Evolutionary conservation across 805 yeast genomes (phyloP).

Genomic region (Kuraishia hungarica): DNA sequence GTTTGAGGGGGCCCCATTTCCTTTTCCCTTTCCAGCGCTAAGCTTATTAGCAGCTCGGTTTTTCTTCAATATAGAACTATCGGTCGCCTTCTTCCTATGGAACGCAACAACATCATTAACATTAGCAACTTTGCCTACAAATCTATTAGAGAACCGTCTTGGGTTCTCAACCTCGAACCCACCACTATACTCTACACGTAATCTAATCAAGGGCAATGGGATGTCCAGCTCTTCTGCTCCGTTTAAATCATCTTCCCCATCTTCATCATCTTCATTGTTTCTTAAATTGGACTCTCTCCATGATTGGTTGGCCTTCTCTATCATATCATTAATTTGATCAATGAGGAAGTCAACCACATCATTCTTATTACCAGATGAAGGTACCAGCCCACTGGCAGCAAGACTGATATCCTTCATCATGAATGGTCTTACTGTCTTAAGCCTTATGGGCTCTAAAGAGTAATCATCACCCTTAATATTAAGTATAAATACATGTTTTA

Average conservation of each 20-base stretch:
- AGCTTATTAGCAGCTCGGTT: not conserved
- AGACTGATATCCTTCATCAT: constrained; percentile 59
- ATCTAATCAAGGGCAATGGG: constrained; percentile 77
- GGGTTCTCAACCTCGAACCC: constrained; percentile 91
- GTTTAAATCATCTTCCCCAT: constrained; percentile 13
- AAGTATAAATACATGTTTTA: constrained; percentile 67
- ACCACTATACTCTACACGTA: constrained; percentile 83
- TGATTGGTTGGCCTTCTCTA: constrained; percentile 44
- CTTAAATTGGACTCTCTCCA: constrained; percentile 29
- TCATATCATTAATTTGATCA: constrained; percentile 57
- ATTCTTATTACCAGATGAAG: constrained; percentile 51
- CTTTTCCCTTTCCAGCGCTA: not conserved
- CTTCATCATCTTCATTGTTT: constrained; percentile 11
- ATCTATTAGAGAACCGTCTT: constrained; percentile 78
- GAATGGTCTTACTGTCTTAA: constrained; percentile 78
- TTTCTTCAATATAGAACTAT: constrained; percentile 2
- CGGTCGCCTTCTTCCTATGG: constrained; percentile 37
- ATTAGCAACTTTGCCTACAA: constrained; percentile 88
- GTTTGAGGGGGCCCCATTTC: too few relatives aligned
- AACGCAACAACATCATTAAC: constrained; percentile 78
- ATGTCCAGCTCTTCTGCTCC: constrained; percentile 21
- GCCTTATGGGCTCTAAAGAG: constrained; percentile 47
- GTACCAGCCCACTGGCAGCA: constrained; percentile 42
- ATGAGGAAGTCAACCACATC: constrained; percentile 54
- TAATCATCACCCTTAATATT: constrained; percentile 52